Evolutionary conservation across 2,329 filamentous ascomycete genomes (phyloP).

Genomic region (Myriosclerotinia duriaeana): DNA sequence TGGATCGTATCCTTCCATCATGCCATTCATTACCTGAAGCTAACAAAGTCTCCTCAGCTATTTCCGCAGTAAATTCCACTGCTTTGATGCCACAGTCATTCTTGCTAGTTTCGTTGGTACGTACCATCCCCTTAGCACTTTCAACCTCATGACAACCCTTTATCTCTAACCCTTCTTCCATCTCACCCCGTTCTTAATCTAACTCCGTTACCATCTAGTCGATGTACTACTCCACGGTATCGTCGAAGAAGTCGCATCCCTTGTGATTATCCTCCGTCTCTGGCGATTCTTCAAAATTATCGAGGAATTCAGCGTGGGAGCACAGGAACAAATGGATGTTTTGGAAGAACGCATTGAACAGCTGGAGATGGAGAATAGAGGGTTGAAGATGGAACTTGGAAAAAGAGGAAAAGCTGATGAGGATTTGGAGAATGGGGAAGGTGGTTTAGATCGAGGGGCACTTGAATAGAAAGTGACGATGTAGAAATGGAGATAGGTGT

Average conservation of each 20-base stretch:
- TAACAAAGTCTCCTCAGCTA: constrained; percentile 45
- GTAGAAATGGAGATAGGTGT: background rate
- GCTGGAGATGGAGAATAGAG: constrained; percentile 50
- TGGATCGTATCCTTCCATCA: background rate
- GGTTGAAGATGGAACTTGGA: constrained; percentile 49
- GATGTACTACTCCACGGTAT: constrained; percentile 61
- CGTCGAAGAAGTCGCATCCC: constrained; percentile 61
- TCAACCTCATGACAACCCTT: background rate
- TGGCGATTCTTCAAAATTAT: constrained; percentile 71
- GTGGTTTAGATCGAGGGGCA: background rate
- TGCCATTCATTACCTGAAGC: background rate
- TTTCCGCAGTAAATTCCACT: constrained; percentile 59
- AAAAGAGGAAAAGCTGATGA: constrained; percentile 30
- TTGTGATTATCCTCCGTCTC: constrained; percentile 65
- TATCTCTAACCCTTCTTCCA: background rate
- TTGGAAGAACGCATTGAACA: constrained; percentile 53
- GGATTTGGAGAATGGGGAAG: constrained; percentile 19
- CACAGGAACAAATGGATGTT: constrained; percentile 60
- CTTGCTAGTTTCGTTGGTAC: constrained; percentile 54
- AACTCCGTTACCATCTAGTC: constrained; percentile 54
- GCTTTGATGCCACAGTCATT: constrained; percentile 64
- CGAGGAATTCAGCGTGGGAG: constrained; percentile 64
- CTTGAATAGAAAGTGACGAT: background rate
- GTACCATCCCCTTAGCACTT: background rate
- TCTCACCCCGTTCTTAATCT: background rate